A percentile compares a stretch with the other conserved stretches of the same genome.
phyloP scores from a whole-genome alignment of 2,329 filamentous ascomycete genomes.

The Blastomyces silverae region DNA sequence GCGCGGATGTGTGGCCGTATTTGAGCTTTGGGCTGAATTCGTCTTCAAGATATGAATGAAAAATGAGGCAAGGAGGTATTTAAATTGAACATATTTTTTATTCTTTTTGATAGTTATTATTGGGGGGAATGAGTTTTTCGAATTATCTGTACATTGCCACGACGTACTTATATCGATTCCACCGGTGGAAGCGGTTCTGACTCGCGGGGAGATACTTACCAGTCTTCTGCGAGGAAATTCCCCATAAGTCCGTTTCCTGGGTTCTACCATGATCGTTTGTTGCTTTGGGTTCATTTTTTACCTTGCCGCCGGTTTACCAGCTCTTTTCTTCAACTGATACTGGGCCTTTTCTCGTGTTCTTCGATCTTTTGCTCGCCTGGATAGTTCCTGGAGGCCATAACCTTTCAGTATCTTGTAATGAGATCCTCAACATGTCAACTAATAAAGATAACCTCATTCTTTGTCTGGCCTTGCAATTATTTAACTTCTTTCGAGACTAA shows the following conservation, averaged over 20 bases:
- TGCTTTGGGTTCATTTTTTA: neutral
- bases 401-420: neutral
- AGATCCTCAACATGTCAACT: neutral
- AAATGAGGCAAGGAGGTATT: neutral
- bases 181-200: neutral
- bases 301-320: neutral
- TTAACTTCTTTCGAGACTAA: too few species aligned
- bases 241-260: neutral
- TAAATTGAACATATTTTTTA: neutral
- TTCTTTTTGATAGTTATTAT: neutral
- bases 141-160: neutral
- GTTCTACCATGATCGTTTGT: neutral
- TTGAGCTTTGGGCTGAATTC: neutral
- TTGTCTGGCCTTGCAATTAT: too few species aligned
- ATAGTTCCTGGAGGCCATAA: neutral
- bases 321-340: neutral
- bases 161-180: neutral
- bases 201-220: neutral
- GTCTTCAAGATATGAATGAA: neutral
- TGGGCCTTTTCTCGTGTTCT: neutral
- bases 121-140: neutral
- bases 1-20: neutral
- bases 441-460: neutral
- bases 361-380: neutral
- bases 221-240: neutral